phyloP scores from a whole-genome alignment of 2,329 filamentous ascomycete genomes.

The Zymoseptoria brevis region DNA sequence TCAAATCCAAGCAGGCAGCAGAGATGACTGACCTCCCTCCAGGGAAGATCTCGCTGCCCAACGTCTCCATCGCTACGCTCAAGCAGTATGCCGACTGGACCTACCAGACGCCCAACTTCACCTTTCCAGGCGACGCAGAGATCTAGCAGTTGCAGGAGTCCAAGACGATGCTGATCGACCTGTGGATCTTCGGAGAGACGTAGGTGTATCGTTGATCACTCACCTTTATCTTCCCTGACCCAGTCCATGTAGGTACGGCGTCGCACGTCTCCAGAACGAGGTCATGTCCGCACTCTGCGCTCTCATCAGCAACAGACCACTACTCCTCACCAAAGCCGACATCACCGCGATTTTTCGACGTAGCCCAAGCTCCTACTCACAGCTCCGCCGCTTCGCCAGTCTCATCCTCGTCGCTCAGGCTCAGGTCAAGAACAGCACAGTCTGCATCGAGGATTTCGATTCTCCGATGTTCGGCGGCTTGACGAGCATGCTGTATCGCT shows the following conservation, averaged over 20 bases:
- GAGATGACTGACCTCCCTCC: neutral
- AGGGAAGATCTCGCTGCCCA: neutral
- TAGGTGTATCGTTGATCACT: neutral
- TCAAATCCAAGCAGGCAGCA: neutral
- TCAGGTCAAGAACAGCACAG: neutral
- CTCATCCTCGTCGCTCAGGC: neutral
- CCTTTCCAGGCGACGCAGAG: neutral
- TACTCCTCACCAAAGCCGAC: neutral
- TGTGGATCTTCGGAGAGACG: conserved; percentile 9
- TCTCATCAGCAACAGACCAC: neutral
- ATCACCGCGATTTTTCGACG: neutral
- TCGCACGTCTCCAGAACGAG: conserved; percentile 5
- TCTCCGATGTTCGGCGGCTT: conserved; percentile 1
- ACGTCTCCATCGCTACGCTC: neutral
- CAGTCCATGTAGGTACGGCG: neutral
- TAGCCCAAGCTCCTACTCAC: neutral
- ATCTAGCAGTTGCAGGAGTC: neutral
- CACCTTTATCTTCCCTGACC: neutral
- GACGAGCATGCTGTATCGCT: neutral
- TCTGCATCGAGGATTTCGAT: conserved; percentile 1
- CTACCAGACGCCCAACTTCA: conserved; percentile 1
- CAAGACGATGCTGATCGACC: conserved; percentile 5
- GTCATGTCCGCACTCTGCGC: conserved; percentile 1
- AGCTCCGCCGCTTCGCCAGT: neutral
- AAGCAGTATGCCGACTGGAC: conserved; percentile 6